Conservation (phyloP, 177 flowering plant genomes). For the Vitis hybrid region DNA sequence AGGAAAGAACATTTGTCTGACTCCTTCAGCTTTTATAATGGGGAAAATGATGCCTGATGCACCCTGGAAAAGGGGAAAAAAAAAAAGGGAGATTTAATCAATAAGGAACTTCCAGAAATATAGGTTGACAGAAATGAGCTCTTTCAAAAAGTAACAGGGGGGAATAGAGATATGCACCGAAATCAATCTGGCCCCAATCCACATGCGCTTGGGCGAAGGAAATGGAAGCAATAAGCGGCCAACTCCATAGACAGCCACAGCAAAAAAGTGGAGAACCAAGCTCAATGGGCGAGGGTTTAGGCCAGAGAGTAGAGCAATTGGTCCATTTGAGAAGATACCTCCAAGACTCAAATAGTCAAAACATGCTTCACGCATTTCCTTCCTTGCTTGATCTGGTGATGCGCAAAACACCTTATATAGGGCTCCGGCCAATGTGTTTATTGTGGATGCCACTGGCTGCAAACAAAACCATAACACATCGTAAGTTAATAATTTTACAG, state of each 20-base stretch:
- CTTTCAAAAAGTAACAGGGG: neutral
- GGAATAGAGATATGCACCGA: conserved; percentile 15
- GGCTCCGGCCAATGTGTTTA: conserved; percentile 47
- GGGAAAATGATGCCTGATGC: conserved; percentile 37
- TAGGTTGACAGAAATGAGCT: neutral
- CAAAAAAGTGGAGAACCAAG: conserved; percentile 44
- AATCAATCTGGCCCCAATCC: conserved; percentile 34
- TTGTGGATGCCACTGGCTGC: conserved; percentile 51
- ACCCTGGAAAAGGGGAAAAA: conserved; percentile 17
- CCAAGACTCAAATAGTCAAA: conserved; percentile 50
- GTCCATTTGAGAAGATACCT: conserved; percentile 38
- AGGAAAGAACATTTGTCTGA: conserved; percentile 36
- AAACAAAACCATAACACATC: neutral
- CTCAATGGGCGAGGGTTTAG: conserved; percentile 39
- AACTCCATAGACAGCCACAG: conserved; percentile 44
- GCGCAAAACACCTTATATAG: conserved; percentile 39
- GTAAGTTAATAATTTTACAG: neutral
- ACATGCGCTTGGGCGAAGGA: conserved; percentile 35
- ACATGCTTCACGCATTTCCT: conserved; percentile 45
- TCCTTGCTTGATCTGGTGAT: conserved; percentile 37
- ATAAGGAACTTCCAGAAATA: neutral
- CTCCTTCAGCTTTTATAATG: conserved; percentile 34
- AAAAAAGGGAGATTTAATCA: neutral
- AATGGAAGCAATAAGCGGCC: conserved; percentile 43
- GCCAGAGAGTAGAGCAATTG: conserved; percentile 41